These are phyloP conservation scores for Lasiodiplodia sp. DNA, from an alignment of 2,329 filamentous ascomycete species.

Conservation along the genomic window DNA sequence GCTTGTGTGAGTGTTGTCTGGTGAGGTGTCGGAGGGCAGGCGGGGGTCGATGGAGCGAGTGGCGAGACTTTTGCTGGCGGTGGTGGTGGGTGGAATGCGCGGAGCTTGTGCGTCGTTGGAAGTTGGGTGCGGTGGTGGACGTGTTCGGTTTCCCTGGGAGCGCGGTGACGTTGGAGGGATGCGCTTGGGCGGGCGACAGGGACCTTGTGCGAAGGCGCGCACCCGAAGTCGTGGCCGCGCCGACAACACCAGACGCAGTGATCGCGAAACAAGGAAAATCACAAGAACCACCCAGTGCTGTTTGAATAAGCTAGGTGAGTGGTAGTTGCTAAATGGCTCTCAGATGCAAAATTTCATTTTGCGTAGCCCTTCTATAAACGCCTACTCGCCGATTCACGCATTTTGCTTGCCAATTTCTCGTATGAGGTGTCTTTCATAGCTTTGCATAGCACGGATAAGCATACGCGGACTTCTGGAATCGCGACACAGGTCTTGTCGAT, in stretches of 20 bases:
- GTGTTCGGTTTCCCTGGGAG: slow-evolving; percentile 2
- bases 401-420: too few relatives aligned
- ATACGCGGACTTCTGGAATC: too few relatives aligned
- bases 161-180: slow-evolving; percentile 8
- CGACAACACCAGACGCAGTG: too few relatives aligned
- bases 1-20: not conserved
- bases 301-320: not conserved
- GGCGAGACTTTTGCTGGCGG: not conserved
- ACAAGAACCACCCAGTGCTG: not conserved
- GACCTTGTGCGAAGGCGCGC: not conserved
- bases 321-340: too few relatives aligned
- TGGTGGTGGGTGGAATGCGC: not conserved
- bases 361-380: too few relatives aligned
- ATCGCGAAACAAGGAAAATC: not conserved
- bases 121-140: not conserved
- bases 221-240: not conserved
- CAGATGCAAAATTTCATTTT: too few relatives aligned
- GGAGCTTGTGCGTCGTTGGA: not conserved
- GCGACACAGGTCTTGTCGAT: too few relatives aligned
- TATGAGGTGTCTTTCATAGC: too few relatives aligned
- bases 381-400: too few relatives aligned
- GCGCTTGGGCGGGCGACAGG: not conserved
- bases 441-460: too few relatives aligned
- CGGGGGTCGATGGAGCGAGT: not conserved
- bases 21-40: not conserved